phyloP scores from a whole-genome alignment of 2,329 filamentous ascomycete species.

The Aspergillus chevalieri region DNA sequence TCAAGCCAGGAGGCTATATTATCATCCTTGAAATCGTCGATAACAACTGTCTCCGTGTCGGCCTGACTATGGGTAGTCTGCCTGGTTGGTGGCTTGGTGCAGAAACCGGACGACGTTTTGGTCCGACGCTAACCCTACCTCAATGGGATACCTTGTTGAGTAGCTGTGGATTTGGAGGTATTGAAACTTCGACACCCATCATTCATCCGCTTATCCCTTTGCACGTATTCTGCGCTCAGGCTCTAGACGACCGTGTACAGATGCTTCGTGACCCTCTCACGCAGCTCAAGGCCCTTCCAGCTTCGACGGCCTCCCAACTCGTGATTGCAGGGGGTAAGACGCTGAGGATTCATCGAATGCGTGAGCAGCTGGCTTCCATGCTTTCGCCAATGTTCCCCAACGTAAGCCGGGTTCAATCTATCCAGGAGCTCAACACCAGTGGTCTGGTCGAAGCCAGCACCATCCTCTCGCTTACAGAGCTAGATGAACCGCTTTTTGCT shows the following conservation, averaged over 20 bases:
- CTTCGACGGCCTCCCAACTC: neutral
- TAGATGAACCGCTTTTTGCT: slow-evolving; percentile 23
- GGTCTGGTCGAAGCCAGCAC: neutral
- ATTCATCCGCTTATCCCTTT: neutral
- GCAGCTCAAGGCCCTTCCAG: neutral
- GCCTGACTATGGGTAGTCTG: neutral
- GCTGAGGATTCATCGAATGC: neutral
- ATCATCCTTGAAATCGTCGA: neutral
- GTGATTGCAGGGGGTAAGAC: neutral
- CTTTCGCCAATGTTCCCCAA: neutral
- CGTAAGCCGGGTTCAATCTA: neutral
- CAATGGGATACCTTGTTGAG: slow-evolving; percentile 26
- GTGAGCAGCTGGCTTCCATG: neutral
- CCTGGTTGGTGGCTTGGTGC: slow-evolving; percentile 8
- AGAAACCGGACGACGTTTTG: slow-evolving; percentile 15
- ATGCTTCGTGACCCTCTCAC: slow-evolving; percentile 12
- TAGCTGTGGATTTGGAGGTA: slow-evolving; percentile 24
- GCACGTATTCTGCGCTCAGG: slow-evolving; percentile 17
- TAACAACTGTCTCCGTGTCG: neutral
- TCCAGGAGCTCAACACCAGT: neutral
- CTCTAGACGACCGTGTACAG: slow-evolving; percentile 15
- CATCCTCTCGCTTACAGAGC: slow-evolving; percentile 6
- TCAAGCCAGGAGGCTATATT: slow-evolving; percentile 3
- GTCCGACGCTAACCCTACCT: slow-evolving; percentile 16
- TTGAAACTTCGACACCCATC: slow-evolving; percentile 12